Base-by-base conservation (phyloP, 2,329 filamentous ascomycete species). In the Exophiala phaeomuriformis region DNA sequence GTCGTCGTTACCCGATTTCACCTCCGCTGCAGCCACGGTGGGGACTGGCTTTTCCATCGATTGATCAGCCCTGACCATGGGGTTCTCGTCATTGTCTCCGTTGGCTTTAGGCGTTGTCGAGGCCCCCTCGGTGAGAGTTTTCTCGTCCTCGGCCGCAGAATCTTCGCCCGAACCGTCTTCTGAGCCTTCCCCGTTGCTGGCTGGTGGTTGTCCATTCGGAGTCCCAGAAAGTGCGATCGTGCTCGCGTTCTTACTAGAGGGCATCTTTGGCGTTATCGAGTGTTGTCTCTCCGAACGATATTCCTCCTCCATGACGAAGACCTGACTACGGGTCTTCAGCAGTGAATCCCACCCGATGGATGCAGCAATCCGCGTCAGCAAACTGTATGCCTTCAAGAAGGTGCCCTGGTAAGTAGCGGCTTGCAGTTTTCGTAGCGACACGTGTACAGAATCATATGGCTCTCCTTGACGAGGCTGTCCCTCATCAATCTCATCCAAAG, bases 281-380 rank as follows among this genome's bases (percentile, higher is more conserved):
- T 73, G 65, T 42, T 74, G 67, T 19, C 70, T 68, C 72, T 97
- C 93, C 52, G 85, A 86, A 46, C 93, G 83, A 68, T 98, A 98
- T 69, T 98, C 93, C 66, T 98, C 93, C 69, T 98, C 93, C 93
- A 98, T 98, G 46, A 98, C 93, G 64, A 98, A 98, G 1, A 98
- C 93, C 59, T 91, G 90, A 73, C 91, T 97, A 62, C 93, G 82
- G 65, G 94, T 95, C 70, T 89, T 94, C 48, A 98, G 76, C 27
- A 98, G 77, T 67, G 96, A 89, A 64, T 98, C 93, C 93, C 93
- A 98, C 37, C 93, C 93, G 64, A 98, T 96, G 71, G 93, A 91
- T 57, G 89, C 85, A 0, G 91, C 95, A 76, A 98, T 91, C 68
- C 96, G 91, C 0, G 93, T 97, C 57, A 98, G 76, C 33, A 98